Percentiles rank a stretch among this genome's conserved stretches.
Conservation (phyloP, 164 flowering plant genomes). For the Kingdonia uniflora region DNA sequence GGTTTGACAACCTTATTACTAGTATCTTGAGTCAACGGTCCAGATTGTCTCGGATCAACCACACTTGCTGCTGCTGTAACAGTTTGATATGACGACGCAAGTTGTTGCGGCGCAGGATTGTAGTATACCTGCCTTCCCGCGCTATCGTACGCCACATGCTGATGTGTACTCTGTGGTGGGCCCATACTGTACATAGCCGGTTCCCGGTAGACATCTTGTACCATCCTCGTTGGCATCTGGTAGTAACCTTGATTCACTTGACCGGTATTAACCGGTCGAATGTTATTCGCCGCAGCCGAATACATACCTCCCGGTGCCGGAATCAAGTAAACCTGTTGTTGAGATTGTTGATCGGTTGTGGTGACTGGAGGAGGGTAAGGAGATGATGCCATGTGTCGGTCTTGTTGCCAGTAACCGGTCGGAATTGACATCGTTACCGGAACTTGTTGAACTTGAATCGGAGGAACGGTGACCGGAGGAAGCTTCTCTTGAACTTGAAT, state of each 20-base stretch:
- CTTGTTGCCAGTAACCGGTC: constrained; percentile 21
- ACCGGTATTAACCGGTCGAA: constrained; percentile 25
- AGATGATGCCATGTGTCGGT: constrained; percentile 26
- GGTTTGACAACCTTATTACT: not conserved
- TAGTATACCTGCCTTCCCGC: constrained; percentile 63
- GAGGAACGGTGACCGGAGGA: constrained; percentile 2
- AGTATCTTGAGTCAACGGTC: not conserved
- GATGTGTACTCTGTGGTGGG: constrained; percentile 8
- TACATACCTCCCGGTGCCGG: constrained; percentile 29
- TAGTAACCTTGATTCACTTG: constrained; percentile 45
- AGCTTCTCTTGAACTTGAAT: constrained; percentile 23
- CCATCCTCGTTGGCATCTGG: constrained; percentile 29
- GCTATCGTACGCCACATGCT: constrained; percentile 54
- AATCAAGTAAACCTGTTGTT: constrained; percentile 35
- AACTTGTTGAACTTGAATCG: constrained; percentile 26
- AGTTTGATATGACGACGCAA: constrained; percentile 2
- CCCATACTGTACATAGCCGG: constrained; percentile 26
- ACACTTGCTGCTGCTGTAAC: not conserved
- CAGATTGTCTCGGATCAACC: constrained; percentile 1
- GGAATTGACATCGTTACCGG: constrained; percentile 2
- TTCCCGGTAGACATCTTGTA: constrained; percentile 36
- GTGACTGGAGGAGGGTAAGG: constrained; percentile 17
- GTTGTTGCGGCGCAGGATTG: constrained; percentile 28
- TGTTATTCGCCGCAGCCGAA: constrained; percentile 17
- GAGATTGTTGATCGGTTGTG: constrained; percentile 25